Evolutionary conservation across 176 grass and related monocot genomes (phyloP), one percentile per base, ranked within the genome.

Genomic region (Lolium multiflorum): DNA sequence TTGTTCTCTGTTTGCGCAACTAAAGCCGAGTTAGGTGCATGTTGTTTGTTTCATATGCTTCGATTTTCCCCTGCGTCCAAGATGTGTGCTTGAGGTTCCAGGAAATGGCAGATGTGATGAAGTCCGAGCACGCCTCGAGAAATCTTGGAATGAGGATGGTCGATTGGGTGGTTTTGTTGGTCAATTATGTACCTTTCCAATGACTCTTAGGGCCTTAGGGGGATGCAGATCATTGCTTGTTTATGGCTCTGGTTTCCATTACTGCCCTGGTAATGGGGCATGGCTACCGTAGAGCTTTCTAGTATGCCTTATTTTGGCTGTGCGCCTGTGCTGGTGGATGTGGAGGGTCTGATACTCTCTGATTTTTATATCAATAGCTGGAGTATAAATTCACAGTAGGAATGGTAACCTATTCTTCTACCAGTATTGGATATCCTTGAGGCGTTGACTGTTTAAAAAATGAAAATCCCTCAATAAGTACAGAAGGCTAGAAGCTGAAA

Each of bases 111-210:
- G 37, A 21, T 25, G 21, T 15, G 17, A 78, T 18, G 35, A 46
- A 49, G 22, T 75, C 41, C 24, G 43, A 64, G 41, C 71, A 76
- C 47, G 9, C 76, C 51, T 43, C 67, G 71, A 77, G 59, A 87
- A 62, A 44, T 84, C 25, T 28, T 76, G 41, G 65, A 39, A 72
- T 38, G 13, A 15, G 39, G 41, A 15, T 79, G n/a, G 26, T 69
- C 21, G 43, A 70, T 71, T 50, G 49, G 43, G 18, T 82, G 43
- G 14, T 13, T 60, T 61, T 22, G 72, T 76, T 22, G 52, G 44
- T 79, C 81, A 83, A 78, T 4, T 25, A 3, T 47, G 7, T 83
- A 56, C 28, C 87, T 78, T n/a, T 82, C n/a, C 6, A n/a, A 11
- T 51, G 43, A 80, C 43, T 47, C 50, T 20, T 22, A 16, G n/a